phyloP scores from a whole-genome alignment of 371 early-diverging fungal genomes.

The Syncephalastrum monosporum region DNA sequence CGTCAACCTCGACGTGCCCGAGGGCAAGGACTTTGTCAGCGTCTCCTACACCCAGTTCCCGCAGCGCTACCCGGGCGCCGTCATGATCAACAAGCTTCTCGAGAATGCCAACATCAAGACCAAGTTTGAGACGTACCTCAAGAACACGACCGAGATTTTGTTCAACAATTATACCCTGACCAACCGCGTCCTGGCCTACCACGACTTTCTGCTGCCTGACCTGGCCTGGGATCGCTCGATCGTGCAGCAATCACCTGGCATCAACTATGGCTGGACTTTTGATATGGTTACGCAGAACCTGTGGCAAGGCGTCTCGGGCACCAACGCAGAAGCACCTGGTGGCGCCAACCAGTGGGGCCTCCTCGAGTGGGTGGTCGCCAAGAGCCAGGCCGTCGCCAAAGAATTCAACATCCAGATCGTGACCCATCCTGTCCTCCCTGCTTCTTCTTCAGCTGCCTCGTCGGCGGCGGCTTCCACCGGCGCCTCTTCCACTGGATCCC shows the following conservation, averaged over 20 bases:
- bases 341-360: slow-evolving; percentile 53
- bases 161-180: slow-evolving; percentile 52
- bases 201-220: slow-evolving; percentile 50
- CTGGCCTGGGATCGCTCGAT: slow-evolving; percentile 56
- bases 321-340: slow-evolving; percentile 13
- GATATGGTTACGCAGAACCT: slow-evolving; percentile 43
- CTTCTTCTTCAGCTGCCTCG: slow-evolving; percentile 29
- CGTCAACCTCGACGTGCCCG: slow-evolving; percentile 42
- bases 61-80: slow-evolving; percentile 32
- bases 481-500: background rate
- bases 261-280: slow-evolving; percentile 50
- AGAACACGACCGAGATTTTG: slow-evolving; percentile 34
- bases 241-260: slow-evolving; percentile 56
- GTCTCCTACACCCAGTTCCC: slow-evolving; percentile 41
- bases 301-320: slow-evolving; percentile 31
- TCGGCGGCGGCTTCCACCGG: slow-evolving; percentile 8
- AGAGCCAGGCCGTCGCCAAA: slow-evolving; percentile 33
- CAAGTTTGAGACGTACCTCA: slow-evolving; percentile 48
- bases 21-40: slow-evolving; percentile 23
- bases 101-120: slow-evolving; percentile 33
- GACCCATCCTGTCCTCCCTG: slow-evolving; percentile 25
- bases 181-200: slow-evolving; percentile 43
- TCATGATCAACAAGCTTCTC: slow-evolving; percentile 53
- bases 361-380: slow-evolving; percentile 45
- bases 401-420: slow-evolving; percentile 46